These are phyloP conservation scores for Hibiscus trionum DNA, from an alignment of 345 rosid species.

Conservation along the genomic window DNA sequence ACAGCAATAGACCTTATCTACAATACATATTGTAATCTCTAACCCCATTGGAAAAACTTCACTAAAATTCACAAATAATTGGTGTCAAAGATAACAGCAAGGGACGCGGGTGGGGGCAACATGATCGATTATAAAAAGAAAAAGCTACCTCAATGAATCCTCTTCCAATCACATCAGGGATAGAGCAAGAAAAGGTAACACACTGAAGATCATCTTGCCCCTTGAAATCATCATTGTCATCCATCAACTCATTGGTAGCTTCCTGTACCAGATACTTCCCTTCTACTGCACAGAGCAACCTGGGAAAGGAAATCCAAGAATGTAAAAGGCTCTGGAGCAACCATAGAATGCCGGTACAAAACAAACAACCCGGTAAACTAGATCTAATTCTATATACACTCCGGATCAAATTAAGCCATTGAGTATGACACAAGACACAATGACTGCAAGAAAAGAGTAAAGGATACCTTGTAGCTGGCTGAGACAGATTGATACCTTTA, in stretches of 20 bases:
- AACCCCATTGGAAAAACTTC: background rate
- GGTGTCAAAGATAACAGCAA: background rate
- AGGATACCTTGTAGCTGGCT: constrained; percentile 59
- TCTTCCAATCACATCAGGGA: constrained; percentile 60
- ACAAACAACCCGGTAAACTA: background rate
- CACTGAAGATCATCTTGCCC: constrained; percentile 51
- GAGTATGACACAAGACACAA: constrained; percentile 3
- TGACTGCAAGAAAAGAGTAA: constrained; percentile 2
- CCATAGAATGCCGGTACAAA: background rate
- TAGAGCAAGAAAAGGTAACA: constrained; percentile 57
- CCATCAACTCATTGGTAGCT: constrained; percentile 35
- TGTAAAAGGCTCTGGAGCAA: background rate
- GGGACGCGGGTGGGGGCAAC: background rate
- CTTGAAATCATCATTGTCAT: constrained; percentile 31
- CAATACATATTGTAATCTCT: background rate
- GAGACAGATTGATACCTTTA: constrained; percentile 71
- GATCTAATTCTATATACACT: background rate
- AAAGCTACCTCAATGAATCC: constrained; percentile 89
- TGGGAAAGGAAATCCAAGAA: constrained; percentile 21
- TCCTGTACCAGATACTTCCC: constrained; percentile 74
- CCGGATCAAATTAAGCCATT: background rate
- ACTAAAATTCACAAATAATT: background rate
- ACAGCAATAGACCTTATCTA: background rate
- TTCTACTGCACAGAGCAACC: constrained; percentile 88
- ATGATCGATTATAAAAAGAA: constrained; percentile 5